Conservation (phyloP, 163 green algal genomes). For the Trebouxiophyceae sp. region DNA sequence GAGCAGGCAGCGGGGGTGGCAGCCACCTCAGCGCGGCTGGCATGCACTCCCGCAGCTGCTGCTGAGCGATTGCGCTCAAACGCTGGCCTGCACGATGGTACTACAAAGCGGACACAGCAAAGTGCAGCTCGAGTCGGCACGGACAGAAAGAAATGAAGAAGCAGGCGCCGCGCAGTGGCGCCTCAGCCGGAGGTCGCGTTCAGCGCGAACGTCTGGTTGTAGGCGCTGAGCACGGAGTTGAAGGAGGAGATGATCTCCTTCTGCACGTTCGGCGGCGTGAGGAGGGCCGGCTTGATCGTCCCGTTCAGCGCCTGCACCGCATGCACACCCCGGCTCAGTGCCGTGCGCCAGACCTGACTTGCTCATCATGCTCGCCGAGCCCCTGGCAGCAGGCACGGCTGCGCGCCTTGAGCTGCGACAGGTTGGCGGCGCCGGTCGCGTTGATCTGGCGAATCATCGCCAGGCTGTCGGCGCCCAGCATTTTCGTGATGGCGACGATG, state of each 20-base stretch:
- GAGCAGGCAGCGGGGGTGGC: too few relatives aligned
- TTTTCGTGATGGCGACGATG: slow-evolving; percentile 3
- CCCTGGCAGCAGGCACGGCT: not conserved
- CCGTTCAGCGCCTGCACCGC: not conserved
- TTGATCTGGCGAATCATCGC: slow-evolving; percentile 9
- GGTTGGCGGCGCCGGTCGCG: not conserved
- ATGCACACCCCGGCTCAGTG: not conserved
- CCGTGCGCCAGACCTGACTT: not conserved
- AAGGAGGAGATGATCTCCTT: not conserved
- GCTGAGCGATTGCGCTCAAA: too few relatives aligned
- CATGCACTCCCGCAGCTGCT: too few relatives aligned
- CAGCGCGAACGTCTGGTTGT: too few relatives aligned
- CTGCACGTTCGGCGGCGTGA: not conserved
- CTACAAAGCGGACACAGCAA: too few relatives aligned
- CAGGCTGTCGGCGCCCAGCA: not conserved
- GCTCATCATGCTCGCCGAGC: too few relatives aligned
- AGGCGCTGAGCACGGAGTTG: not conserved
- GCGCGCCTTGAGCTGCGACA: not conserved
- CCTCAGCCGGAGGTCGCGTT: too few relatives aligned
- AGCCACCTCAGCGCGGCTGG: too few relatives aligned
- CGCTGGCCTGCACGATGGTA: too few relatives aligned
- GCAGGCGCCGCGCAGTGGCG: too few relatives aligned
- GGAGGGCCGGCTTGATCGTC: not conserved
- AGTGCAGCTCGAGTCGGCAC: too few relatives aligned
- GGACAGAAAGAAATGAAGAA: too few relatives aligned